Evolutionary conservation across 371 early-diverging fungal genomes (phyloP), one percentile per base, ranked within the genome.

Genomic region (Mortierella sp.): DNA sequence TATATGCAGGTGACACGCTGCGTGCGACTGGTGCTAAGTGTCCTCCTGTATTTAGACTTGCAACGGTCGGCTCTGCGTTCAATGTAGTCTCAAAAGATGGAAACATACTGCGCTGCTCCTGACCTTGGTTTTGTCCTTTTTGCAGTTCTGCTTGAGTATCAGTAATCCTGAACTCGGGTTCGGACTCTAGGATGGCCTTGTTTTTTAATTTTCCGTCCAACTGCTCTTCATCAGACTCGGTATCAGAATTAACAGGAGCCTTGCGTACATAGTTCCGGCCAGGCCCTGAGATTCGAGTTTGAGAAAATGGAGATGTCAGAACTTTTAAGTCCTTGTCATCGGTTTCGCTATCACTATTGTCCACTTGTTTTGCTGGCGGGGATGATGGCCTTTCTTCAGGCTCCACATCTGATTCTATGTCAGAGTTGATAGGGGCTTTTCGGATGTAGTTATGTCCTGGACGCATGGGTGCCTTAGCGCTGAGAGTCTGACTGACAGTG

Each of bases 251-350:
- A 40, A 70, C 74, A 4, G 80, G 80, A 7, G 74, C 61, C 64
- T 67, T 79, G 57, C 74, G 80, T 47, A 70, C 68, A 53, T 79
- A 79, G 61, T 70, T 73, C 55, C 73, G 74, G 28, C 80, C 80
- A 2, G 79, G 73, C 17, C 63, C 64, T 47, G 73, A 51, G 45
- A 69, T 64, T 22, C 67, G 67, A 2, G 60, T 43, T 26, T 62
- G 57, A 1, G 72, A 47, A 32, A 72, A 57, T 10, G 78, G 43
- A 0, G 43, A 51, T 12, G 35, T 49, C 17, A 75, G 49, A 17
- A 29, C 59, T 57, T 26, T 64, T 10, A 63, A 3, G 15, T 56
- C 62, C 23, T 65, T 56, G 17, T 56, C 57, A 15, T 58, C 37
- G 42, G 10, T 13, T 4, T 69, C 59, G 32, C 49, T 54, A 12